A percentile compares a stretch with the other conserved stretches of the same genome.
Conservation (phyloP, 1,284 basidiomycete species). For the Golubevia pallescens region DNA sequence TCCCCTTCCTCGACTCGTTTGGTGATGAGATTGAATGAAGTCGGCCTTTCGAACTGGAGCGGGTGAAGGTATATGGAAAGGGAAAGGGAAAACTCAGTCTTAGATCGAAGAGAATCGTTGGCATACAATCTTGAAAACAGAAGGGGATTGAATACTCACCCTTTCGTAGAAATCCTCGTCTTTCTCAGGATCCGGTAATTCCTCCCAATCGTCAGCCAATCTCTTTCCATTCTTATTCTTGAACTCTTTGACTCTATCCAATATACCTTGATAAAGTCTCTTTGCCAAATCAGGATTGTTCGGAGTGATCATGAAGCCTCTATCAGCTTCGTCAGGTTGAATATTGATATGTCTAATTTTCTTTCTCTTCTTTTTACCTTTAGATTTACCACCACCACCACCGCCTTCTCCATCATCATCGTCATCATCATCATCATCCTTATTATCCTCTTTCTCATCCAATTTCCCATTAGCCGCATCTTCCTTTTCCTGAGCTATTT, state of each 20-base stretch:
- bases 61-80: no score
- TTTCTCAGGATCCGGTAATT: constrained; percentile 37
- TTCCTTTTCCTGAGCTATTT: neutral
- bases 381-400: no score
- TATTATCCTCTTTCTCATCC: no score
- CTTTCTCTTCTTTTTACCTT: no score
- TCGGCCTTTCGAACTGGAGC: constrained; percentile 26
- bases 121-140: neutral
- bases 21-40: constrained; percentile 43
- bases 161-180: constrained; percentile 42
- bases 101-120: neutral
- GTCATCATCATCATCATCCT: constrained; percentile 11
- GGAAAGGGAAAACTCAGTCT: neutral
- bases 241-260: constrained; percentile 16
- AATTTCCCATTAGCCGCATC: constrained; percentile 6
- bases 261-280: neutral
- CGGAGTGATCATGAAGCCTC: no score
- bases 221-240: constrained; percentile 18
- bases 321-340: no score
- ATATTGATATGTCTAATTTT: no score
- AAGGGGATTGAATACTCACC: neutral
- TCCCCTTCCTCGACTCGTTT: constrained; percentile 38
- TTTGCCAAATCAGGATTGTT: no score
- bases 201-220: constrained; percentile 31
- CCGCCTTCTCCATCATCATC: constrained; percentile 1